These are phyloP conservation scores for Pythium aphanidermatum DNA, from an alignment of 352 stramenopile genomes.

Conservation along the genomic window DNA sequence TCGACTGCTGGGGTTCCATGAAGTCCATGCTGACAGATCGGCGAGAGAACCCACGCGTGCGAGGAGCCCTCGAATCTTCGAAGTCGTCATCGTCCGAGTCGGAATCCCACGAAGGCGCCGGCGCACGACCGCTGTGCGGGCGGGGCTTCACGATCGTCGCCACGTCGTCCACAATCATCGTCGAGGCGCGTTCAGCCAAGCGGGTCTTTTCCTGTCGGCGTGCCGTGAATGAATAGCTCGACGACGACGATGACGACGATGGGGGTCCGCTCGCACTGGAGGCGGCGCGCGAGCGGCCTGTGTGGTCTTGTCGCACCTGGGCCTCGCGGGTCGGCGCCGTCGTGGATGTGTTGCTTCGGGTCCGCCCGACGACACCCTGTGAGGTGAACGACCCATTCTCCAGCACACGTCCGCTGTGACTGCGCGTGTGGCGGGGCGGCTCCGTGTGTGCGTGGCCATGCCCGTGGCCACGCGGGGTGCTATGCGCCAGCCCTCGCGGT, in stretches of 20 bases:
- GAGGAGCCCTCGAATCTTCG: constrained; percentile 48
- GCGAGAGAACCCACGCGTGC: constrained; percentile 44
- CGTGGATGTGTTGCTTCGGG: constrained; percentile 13
- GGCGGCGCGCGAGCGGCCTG: constrained; percentile 4
- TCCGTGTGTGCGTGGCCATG: neutral
- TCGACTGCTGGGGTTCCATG: constrained; percentile 59
- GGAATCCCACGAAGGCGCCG: constrained; percentile 42
- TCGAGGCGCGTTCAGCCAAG: constrained; percentile 17
- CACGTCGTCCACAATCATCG: constrained; percentile 40
- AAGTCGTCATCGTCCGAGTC: constrained; percentile 65
- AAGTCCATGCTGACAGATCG: constrained; percentile 76
- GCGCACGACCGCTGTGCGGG: constrained; percentile 10
- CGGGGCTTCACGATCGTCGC: constrained; percentile 41
- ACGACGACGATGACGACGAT: neutral
- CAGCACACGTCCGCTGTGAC: too few species aligned
- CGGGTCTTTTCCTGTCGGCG: constrained; percentile 19
- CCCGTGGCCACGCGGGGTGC: neutral
- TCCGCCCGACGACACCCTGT: too few species aligned
- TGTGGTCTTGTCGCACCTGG: constrained; percentile 7
- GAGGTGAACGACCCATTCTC: too few species aligned
- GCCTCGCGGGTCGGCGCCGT: neutral
- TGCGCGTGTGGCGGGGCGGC: constrained; percentile 3
- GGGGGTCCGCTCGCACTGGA: neutral
- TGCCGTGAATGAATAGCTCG: constrained; percentile 17
- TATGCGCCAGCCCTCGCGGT: neutral